phyloP scores from a whole-genome alignment of 805 yeast species.

The Ogataea wickerhamii region DNA sequence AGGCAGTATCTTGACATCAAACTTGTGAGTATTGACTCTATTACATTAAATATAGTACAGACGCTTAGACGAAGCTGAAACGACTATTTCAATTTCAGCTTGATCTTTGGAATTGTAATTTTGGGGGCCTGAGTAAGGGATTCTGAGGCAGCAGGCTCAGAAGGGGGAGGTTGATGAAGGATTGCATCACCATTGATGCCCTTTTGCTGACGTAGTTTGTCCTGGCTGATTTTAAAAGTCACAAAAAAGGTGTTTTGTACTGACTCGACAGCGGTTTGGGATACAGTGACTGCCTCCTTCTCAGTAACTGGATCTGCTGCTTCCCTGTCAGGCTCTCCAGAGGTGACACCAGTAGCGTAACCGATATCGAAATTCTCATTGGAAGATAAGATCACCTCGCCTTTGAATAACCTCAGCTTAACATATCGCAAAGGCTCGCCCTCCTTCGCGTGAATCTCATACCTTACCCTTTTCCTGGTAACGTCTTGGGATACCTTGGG shows the following conservation, averaged over 20 bases:
- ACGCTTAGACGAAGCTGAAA: too few species aligned
- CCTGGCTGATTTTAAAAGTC: conserved; percentile 10
- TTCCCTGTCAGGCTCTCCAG: too few species aligned
- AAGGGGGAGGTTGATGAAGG: too few species aligned
- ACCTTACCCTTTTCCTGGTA: conserved; percentile 17
- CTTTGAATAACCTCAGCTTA: conserved; percentile 25
- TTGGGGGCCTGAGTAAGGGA: too few species aligned
- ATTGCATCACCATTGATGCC: too few species aligned
- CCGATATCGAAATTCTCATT: conserved; percentile 11
- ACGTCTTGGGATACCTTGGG: not conserved
- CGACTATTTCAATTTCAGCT: conserved; percentile 15
- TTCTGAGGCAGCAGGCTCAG: too few species aligned
- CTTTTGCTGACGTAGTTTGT: conserved; percentile 6
- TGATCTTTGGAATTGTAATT: conserved; percentile 19
- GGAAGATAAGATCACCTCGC: conserved; percentile 24
- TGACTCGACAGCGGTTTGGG: not conserved
- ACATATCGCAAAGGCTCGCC: conserved; percentile 35
- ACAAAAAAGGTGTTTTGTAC: conserved; percentile 4
- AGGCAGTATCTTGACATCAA: not conserved
- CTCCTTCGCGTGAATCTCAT: conserved; percentile 17
- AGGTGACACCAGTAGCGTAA: too few species aligned
- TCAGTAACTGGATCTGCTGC: too few species aligned
- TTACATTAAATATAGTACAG: too few species aligned
- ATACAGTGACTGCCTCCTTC: not conserved
- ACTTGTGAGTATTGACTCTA: not conserved